These are phyloP conservation scores for Rubia yunnanensis DNA, from an alignment of 257 asterid genomes.

Conservation along the genomic window DNA sequence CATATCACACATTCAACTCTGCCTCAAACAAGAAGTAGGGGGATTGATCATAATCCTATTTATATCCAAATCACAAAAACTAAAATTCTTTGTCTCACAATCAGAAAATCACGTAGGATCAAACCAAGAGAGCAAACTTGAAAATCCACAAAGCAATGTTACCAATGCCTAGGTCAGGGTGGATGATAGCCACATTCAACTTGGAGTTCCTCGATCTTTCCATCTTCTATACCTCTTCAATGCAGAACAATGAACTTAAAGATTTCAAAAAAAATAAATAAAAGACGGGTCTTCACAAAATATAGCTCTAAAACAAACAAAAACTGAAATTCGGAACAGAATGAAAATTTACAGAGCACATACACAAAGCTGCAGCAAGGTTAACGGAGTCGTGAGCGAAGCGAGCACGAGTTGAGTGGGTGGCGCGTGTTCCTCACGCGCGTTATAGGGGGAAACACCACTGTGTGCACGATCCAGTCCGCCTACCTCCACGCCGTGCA, in stretches of 20 bases:
- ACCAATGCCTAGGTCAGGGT: constrained; percentile 46
- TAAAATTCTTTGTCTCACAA: neutral
- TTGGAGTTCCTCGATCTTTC: constrained; percentile 18
- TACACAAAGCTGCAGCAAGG: too few species aligned
- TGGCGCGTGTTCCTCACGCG: too few species aligned
- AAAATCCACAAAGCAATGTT: neutral
- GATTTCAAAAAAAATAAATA: neutral
- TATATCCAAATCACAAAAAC: neutral
- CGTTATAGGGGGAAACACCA: too few species aligned
- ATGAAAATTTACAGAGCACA: too few species aligned
- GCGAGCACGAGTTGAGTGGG: too few species aligned
- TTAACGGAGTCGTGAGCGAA: too few species aligned
- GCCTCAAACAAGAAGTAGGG: neutral
- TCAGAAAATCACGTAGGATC: neutral
- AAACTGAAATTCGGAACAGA: neutral
- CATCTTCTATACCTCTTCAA: constrained; percentile 10
- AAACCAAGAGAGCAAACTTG: neutral
- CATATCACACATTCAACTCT: neutral
- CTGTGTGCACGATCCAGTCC: too few species aligned
- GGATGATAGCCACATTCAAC: constrained; percentile 32
- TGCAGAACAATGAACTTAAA: neutral
- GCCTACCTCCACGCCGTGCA: too few species aligned
- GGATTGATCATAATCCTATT: too few species aligned
- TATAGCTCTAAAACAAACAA: neutral
- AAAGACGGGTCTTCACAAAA: neutral